These are phyloP conservation scores for Sporothrix brasiliensis DNA, from an alignment of 2,329 filamentous ascomycete species.

Conservation along the genomic window DNA sequence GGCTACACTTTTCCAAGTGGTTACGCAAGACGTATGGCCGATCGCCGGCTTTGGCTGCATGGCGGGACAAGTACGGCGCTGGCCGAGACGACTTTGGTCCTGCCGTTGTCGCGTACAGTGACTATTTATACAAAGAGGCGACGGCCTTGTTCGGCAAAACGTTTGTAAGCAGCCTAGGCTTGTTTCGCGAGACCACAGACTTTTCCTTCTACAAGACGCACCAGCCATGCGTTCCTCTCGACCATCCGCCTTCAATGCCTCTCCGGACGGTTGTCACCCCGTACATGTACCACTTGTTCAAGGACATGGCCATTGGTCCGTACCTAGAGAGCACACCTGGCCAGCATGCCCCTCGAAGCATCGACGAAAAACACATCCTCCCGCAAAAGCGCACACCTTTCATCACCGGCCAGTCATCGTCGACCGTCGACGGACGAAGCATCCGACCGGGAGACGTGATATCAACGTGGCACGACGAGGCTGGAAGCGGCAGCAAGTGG, in stretches of 20 bases:
- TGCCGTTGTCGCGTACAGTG: conserved; percentile 60
- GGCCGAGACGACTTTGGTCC: conserved; percentile 63
- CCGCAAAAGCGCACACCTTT: conserved; percentile 26
- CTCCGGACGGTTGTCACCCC: conserved; percentile 68
- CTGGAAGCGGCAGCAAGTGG: conserved; percentile 60
- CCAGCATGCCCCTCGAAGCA: background rate
- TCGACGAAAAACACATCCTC: background rate
- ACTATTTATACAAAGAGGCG: conserved; percentile 68
- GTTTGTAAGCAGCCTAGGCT: conserved; percentile 43
- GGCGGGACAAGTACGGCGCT: conserved; percentile 54
- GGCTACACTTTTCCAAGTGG: conserved; percentile 61
- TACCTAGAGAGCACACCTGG: conserved; percentile 54
- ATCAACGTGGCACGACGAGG: conserved; percentile 50
- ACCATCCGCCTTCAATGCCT: background rate
- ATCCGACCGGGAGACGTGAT: conserved; percentile 55
- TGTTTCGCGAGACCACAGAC: conserved; percentile 58
- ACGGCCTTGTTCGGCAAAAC: conserved; percentile 49
- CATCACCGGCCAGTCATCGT: background rate
- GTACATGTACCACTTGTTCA: conserved; percentile 67
- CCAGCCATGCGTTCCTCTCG: background rate
- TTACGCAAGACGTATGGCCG: conserved; percentile 50
- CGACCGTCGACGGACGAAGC: conserved; percentile 32
- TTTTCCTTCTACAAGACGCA: background rate
- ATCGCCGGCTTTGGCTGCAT: conserved; percentile 52
- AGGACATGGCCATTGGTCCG: conserved; percentile 61